Conservation (phyloP, 176 grass and related monocot genomes). For the Oryza coarctata region DNA sequence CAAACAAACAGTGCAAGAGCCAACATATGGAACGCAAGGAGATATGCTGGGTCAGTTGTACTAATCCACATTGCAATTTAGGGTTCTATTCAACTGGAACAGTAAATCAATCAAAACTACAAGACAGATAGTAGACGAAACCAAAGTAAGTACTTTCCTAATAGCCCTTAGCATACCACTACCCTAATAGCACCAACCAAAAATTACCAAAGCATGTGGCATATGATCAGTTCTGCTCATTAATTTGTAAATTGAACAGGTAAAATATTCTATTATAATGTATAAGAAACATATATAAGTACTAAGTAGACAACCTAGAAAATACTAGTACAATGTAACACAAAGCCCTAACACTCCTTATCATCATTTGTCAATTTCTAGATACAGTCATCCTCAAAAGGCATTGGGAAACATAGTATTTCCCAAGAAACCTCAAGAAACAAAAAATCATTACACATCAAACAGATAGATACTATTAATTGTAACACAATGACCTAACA, state of each 20-base stretch:
- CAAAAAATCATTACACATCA: background rate
- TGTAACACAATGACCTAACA: background rate
- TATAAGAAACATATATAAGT: no score
- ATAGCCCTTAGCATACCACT: background rate
- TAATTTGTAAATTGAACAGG: background rate
- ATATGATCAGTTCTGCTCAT: background rate
- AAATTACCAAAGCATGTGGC: background rate
- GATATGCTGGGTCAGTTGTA: background rate
- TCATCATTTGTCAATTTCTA: background rate
- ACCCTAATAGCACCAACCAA: background rate
- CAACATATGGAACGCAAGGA: background rate
- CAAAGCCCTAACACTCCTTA: background rate
- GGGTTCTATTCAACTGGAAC: background rate
- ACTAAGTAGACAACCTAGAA: no score
- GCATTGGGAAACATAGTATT: background rate
- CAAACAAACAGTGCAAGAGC: background rate
- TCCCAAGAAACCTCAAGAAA: background rate
- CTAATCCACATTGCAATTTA: slow-evolving; percentile 17
- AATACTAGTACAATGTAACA: background rate
- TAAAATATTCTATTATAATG: background rate
- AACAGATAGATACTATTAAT: background rate
- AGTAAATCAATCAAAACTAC: slow-evolving; percentile 11
- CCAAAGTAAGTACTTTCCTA: no score
- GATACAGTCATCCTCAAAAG: background rate
- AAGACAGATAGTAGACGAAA: no score